Percentiles rank a stretch among this genome's conserved stretches.
Conservation (phyloP, 164 flowering plant species). For the Aristolochia californica region DNA sequence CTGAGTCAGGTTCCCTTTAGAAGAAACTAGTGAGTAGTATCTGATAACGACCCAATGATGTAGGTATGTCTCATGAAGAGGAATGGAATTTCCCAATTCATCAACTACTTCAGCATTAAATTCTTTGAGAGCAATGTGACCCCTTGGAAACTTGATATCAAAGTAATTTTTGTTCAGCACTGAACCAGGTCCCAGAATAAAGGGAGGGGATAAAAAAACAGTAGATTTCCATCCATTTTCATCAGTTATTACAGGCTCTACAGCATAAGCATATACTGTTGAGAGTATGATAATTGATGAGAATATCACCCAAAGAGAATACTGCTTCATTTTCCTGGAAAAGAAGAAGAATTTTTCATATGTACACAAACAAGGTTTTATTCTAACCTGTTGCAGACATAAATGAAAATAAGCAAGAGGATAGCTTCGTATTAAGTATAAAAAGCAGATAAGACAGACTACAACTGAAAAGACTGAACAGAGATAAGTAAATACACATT, state of each 20-base stretch:
- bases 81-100: constrained; percentile 61
- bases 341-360: no score
- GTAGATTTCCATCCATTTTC: constrained; percentile 28
- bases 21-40: constrained; percentile 47
- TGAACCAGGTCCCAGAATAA: constrained; percentile 52
- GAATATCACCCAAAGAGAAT: background rate
- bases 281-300: constrained; percentile 12
- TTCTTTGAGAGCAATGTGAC: constrained; percentile 76
- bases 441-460: no score
- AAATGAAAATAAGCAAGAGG: no score
- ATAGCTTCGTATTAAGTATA: no score
- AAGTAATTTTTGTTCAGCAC: constrained; percentile 40
- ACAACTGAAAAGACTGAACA: no score
- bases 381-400: no score
- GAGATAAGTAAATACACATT: no score
- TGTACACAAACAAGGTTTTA: no score
- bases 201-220: constrained; percentile 49
- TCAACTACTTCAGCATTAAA: constrained; percentile 81
- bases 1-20: background rate
- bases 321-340: constrained; percentile 1
- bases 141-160: constrained; percentile 61
- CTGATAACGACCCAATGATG: constrained; percentile 74
- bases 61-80: constrained; percentile 87
- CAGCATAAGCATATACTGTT: constrained; percentile 5
- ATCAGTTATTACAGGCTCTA: constrained; percentile 12